Base-by-base conservation (phyloP, 768 basidiomycete species). In the Xerocomus spinulosus region DNA sequence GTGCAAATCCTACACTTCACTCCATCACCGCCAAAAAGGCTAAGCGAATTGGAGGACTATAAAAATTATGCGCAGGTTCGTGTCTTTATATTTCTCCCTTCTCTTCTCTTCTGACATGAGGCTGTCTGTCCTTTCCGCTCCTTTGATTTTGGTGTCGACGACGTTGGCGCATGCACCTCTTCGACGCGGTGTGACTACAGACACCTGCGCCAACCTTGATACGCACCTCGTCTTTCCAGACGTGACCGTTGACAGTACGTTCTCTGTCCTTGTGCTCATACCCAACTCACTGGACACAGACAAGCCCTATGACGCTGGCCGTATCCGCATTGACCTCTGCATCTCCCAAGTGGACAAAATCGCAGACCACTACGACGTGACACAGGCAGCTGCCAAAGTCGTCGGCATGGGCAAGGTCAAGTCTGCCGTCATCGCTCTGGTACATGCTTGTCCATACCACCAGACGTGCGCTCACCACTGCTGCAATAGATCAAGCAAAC, bases 241-340 rank as follows among this genome's bases (percentile, higher is more conserved):
- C 10, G 33, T 54, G 8, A 14, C 26, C 7, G 12, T 37, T 7
- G 41, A 53, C 23, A 59, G 63, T 55, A 4, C 23, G 52, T 14
- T 1, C 6, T 12, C 3, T n/a, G 5, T 3, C 30, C 10, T 18
- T 24, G 24, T 4, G 7, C 21, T 38, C 10, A 21, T 14, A 23
- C 10, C 21, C 6, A 24, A 8, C 12, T 3, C 21, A 12, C 21
- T 38, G 37, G 23, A 3, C 21, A 14, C 23, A 38, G 37, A 24
- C 21, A 23, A 38, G 21, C 37, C 21, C 3, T 38, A 24, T 14
- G 21, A 51, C 17, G 58, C 59, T 20, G 66, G 68, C 32, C 62
- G 37, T 36, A 50, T 71, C 45, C 49, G 63, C 21, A 18, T 61
- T 13, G 62, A 60, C 35, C 40, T 69, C 17, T 71, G 70, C 21